Evolutionary conservation across 768 basidiomycete species (phyloP), one percentile per base, ranked within the genome.

Genomic region (Kondoa subrosea): DNA sequence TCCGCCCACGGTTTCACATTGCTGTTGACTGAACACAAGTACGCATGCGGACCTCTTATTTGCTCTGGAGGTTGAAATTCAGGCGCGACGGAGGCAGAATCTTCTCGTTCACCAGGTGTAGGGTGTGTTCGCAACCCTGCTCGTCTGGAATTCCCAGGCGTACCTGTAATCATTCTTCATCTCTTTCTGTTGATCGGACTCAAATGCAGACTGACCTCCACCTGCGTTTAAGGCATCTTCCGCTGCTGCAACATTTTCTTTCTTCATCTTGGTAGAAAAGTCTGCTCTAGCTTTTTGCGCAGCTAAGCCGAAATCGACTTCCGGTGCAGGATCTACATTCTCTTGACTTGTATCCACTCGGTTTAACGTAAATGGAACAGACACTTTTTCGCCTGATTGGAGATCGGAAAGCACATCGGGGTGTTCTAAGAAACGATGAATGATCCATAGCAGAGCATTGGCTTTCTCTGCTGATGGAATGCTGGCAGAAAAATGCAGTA

Each of bases 391-490:
- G 4, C 88, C 87, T 32, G 84, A 84, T 77, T 85, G 70, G 15
- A 64, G 57, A 34, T 69, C 85, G 65, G 84, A 82, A 75, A 87
- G 91, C 2, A 88, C 86, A 34, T 81, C 79, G 0, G 82, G 80
- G 34, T 80, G 81, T 76, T 91, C 88, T 71, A 91, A 80, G 76
- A 91, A 90, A 74, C 88, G 81, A 76, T 84, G 90, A 62, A 89
- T 78, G 67, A 90, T 81, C 87, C 88, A 90, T 31, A 93, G 81
- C 76, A 93, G 89, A 1, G 84, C 87, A 67, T 79, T 80, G 3
- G 87, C 88, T 32, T 91, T 86, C 70, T 86, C 85, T 2, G 77
- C 76, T 1, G 89, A 88, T 14, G 85, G 82, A 34, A 89, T 64
- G 60, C 12, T 66, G 57, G 17, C 26, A 34, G 4, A 4, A 31